Evolutionary conservation across 176 grass and related monocot genomes (phyloP).

Genomic region (Poa pratensis): DNA sequence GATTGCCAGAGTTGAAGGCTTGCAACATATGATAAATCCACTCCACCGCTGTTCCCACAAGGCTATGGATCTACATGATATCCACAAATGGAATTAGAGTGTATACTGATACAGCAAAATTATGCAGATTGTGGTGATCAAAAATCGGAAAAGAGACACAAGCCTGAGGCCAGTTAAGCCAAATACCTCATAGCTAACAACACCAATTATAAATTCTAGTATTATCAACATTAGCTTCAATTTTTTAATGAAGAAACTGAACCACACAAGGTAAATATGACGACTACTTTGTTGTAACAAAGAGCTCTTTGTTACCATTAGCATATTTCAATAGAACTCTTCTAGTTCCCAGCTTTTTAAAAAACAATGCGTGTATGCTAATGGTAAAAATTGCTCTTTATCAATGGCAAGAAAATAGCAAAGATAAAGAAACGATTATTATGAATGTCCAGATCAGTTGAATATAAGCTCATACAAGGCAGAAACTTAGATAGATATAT

Average conservation of each 20-base stretch:
- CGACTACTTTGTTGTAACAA: background rate
- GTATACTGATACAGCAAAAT: background rate
- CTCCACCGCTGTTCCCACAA: slow-evolving; percentile 68
- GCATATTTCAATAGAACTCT: background rate
- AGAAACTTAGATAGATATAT: background rate
- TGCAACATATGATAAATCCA: slow-evolving; percentile 88
- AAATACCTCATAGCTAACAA: background rate
- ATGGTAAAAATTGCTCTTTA: background rate
- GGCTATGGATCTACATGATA: slow-evolving; percentile 68
- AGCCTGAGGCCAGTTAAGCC: background rate
- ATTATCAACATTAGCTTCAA: background rate
- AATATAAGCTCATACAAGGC: slow-evolving; percentile 2
- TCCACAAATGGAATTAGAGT: background rate
- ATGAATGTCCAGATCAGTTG: slow-evolving; percentile 8
- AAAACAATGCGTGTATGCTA: background rate
- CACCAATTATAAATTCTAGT: background rate
- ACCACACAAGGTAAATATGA: background rate
- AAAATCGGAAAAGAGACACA: background rate
- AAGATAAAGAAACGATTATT: background rate
- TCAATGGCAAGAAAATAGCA: background rate
- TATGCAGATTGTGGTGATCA: background rate
- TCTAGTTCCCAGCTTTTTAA: background rate
- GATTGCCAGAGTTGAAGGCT: slow-evolving; percentile 81
- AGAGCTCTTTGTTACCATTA: background rate
- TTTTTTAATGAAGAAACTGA: background rate